Evolutionary conservation across 495 filamentous ascomycete species (phyloP), one percentile per base, ranked within the genome.

Genomic region (Daldinia bambusicola): DNA sequence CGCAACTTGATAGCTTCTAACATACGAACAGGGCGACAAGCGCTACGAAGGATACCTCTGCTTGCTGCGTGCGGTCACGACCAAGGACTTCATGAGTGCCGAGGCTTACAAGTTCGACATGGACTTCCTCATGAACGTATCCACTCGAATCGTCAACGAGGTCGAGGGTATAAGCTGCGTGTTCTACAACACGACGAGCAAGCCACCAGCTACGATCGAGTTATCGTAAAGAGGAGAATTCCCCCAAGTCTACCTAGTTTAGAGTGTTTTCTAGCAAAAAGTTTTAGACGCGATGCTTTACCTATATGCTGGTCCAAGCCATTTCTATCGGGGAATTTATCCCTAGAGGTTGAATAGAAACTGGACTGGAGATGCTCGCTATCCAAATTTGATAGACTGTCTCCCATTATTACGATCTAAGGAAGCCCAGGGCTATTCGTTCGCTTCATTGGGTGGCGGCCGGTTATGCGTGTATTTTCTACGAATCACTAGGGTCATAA

Each of bases 201-300:
- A 94, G 82, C 92, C 92, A 41, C 92, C 92, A 40, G 92, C 89
- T 63, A 92, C 89, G 4, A 92, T 92, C 73, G 91, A 92, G 80
- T 84, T 93, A 83, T 89, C 91, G 79, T 93, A 86, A 78, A 8
- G 14, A 16, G 12, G 1, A 12, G 26, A 6, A 22, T 48, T 22
- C 0, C 9, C 12, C 55, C 3, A 9, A 12, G 26, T 22, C 10
- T 38, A 36, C 13, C 10, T 38, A 36, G 16, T 38, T 57, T 9
- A 57, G 5, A 34, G 6, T 26, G 18, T 40, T 40, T 40, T 37
- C 34, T 2, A 4, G 10, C n/a, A 57, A 13, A 22, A 40, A 7
- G 4, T 12, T 40, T 26, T 57, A 40, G 55, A 57, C 12, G 16
- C 20, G 34, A 16, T 53, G 13, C 22, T 53, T 16, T 32, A n/a